Conservation (phyloP, 1,139 yeast species). For the Pichia sp. region DNA sequence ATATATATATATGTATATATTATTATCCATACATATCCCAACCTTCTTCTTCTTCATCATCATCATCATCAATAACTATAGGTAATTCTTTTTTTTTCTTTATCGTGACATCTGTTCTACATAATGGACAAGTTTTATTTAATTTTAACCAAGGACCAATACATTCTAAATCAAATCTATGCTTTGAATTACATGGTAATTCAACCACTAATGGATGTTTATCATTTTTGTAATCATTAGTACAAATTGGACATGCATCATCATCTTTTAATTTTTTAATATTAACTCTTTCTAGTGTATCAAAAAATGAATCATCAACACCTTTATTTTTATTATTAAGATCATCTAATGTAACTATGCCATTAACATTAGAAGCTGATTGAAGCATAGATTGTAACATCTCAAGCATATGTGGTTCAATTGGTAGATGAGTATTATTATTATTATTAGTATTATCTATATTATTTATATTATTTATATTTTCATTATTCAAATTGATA, state of each 20-base stretch:
- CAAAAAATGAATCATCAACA: constrained; percentile 64
- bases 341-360: constrained; percentile 7
- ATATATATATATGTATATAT: too few species aligned
- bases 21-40: constrained; percentile 42
- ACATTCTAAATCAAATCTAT: constrained; percentile 83
- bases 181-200: constrained; percentile 68
- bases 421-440: too few species aligned
- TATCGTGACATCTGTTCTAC: constrained; percentile 60
- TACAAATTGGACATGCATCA: constrained; percentile 81
- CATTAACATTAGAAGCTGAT: constrained; percentile 8
- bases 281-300: constrained; percentile 66
- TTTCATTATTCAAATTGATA: neutral
- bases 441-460: too few species aligned
- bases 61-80: too few species aligned
- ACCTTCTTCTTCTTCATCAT: constrained; percentile 50
- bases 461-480: neutral
- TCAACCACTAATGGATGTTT: constrained; percentile 73
- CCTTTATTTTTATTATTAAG: constrained; percentile 36
- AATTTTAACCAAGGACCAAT: constrained; percentile 82
- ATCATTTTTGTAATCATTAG: constrained; percentile 64
- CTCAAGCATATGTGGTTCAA: constrained; percentile 11
- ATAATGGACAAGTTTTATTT: constrained; percentile 82
- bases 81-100: constrained; percentile 32
- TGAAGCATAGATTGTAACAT: constrained; percentile 16
- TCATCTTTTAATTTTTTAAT: constrained; percentile 42